These are phyloP conservation scores for Sarocladium strictum DNA, from an alignment of 2,329 filamentous ascomycete species.

Conservation along the genomic window DNA sequence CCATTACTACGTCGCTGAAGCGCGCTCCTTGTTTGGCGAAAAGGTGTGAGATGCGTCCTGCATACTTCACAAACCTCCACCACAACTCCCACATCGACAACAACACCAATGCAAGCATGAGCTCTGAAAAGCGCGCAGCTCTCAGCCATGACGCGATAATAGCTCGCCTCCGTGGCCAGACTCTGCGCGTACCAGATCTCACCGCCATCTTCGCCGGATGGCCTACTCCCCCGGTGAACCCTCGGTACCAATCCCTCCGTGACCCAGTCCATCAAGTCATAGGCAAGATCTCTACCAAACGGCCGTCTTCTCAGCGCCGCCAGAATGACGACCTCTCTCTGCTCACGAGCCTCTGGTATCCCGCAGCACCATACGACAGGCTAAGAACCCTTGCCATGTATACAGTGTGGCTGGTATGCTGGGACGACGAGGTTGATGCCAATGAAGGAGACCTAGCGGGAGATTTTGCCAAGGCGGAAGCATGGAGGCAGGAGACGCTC, in stretches of 20 bases:
- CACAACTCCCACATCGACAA: too few relatives aligned
- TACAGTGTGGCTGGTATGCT: conserved; percentile 25
- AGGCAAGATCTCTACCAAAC: conserved; percentile 27
- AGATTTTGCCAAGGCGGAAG: conserved; percentile 20
- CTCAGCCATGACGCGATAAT: conserved; percentile 16
- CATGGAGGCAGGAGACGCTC: conserved; percentile 19
- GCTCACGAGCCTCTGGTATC: conserved; percentile 17
- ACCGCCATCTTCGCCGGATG: conserved; percentile 19
- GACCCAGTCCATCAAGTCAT: conserved; percentile 17
- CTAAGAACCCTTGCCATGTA: conserved; percentile 20
- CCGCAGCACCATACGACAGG: conserved; percentile 14
- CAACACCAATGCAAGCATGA: neutral
- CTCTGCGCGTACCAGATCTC: conserved; percentile 22
- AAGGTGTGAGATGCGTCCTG: too few relatives aligned
- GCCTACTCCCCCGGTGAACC: conserved; percentile 18
- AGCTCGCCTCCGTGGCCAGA: conserved; percentile 20
- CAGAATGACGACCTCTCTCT: conserved; percentile 28
- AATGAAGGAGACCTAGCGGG: conserved; percentile 21
- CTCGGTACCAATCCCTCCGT: conserved; percentile 15
- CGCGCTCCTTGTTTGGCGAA: too few relatives aligned
- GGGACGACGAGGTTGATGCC: conserved; percentile 27
- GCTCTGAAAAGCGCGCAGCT: neutral
- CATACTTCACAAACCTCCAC: too few relatives aligned
- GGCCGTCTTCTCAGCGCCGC: conserved; percentile 18
- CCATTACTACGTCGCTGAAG: neutral